Conservation (phyloP, 2,329 filamentous ascomycete species). For the Gaeumannomyces sp. region DNA sequence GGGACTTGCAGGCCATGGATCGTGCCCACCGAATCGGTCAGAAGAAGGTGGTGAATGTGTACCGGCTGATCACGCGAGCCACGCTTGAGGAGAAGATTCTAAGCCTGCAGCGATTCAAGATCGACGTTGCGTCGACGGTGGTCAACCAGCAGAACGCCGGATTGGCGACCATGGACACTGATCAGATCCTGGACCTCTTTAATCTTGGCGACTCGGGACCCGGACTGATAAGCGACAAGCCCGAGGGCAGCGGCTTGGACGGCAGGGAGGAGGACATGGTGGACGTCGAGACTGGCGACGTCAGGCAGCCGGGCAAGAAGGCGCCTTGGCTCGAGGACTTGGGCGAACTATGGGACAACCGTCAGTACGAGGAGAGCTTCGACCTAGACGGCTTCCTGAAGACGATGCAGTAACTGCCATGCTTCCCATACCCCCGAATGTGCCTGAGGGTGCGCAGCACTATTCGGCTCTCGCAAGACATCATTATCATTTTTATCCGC, state of each 20-base stretch:
- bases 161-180: conserved; percentile 91
- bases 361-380: conserved; percentile 97
- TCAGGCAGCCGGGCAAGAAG: conserved; percentile 93
- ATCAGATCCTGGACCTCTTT: conserved; percentile 95
- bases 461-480: background rate
- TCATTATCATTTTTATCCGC: background rate
- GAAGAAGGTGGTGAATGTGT: conserved; percentile 99
- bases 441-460: too few relatives aligned
- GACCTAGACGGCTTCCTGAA: conserved; percentile 93
- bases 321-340: conserved; percentile 85
- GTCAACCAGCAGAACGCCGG: conserved; percentile 99
- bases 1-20: conserved; percentile 98
- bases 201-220: conserved; percentile 77
- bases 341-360: conserved; percentile 94
- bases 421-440: too few relatives aligned
- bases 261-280: conserved; percentile 80
- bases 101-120: conserved; percentile 97
- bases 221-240: conserved; percentile 55
- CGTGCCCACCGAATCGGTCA: conserved; percentile 96
- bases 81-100: conserved; percentile 98
- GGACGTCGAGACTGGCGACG: conserved; percentile 84
- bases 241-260: conserved; percentile 43
- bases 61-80: conserved; percentile 89
- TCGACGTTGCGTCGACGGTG: conserved; percentile 94
- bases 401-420: conserved; percentile 63